Base-by-base conservation (phyloP, 805 yeast genomes). In the Maudiozyma barnettii region DNA sequence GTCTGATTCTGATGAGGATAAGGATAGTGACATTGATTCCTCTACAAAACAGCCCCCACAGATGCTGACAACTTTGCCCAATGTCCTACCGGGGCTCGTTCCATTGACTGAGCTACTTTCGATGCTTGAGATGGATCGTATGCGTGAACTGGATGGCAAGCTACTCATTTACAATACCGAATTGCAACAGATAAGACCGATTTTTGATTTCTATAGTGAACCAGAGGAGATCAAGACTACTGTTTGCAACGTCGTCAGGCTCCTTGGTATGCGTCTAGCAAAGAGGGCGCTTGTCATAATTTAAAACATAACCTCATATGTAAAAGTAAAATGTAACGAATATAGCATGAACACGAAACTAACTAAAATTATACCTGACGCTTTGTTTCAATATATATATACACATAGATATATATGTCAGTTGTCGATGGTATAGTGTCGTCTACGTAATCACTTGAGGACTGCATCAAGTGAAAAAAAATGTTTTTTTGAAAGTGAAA, bases 81-180 rank as follows among this genome's bases (percentile, higher is more conserved):
- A 56, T 10, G 75, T 77, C 3, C 55, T 72, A 2, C 81, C 82
- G 0, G 83, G 84, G 0, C 50, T 75, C 3, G 53, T 74, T 10
- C 79, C 82, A 1, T 43, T 77, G 29, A 56, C 64, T 63, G 80
- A 77, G 52, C 50, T 77, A 14, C 45, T 60, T n/a, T 64, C 65
- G 16, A 54, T 69, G 60, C 51, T 72, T 31, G 61, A 63, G 38
- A 49, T 54, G 12, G 68, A 67, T 2, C 53, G 55, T 16, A 50
- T 65, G 1, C 44, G 51, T 29, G 47, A 51, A 20, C 41, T 65
- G 16, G 58, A 60, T 33, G 52, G 54, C 19, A 53, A 52, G 7
- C 39, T 64, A 21, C 47, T 62, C 48, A 48, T 58, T 19, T 61
- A 45, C 49, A 64, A 52, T 45, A 56, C 56, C 20, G 52, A 49